These are phyloP conservation scores for Phialophora tarda DNA, from an alignment of 2,329 filamentous ascomycete species.

Conservation along the genomic window DNA sequence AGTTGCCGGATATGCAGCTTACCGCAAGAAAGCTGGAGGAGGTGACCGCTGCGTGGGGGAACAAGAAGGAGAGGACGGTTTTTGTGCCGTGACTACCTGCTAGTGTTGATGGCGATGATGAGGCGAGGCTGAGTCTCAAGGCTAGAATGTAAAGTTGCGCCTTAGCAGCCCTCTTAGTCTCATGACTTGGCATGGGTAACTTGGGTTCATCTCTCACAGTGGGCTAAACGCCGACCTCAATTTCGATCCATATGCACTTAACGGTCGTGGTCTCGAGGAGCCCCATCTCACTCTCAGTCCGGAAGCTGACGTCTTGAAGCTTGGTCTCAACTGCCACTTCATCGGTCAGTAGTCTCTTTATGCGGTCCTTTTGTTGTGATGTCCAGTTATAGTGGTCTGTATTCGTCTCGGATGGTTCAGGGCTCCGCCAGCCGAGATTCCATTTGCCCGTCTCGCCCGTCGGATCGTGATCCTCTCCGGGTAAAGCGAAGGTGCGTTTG, in stretches of 20 bases:
- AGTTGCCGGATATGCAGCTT: constrained; percentile 33
- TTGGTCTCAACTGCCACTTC: constrained; percentile 44
- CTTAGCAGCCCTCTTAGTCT: not conserved
- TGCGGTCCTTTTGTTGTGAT: not conserved
- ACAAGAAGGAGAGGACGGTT: constrained; percentile 41
- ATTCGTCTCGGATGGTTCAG: constrained; percentile 7
- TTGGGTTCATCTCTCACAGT: not conserved
- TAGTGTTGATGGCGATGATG: not conserved
- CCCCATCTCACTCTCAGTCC: constrained; percentile 52
- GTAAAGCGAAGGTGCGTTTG: constrained; percentile 27
- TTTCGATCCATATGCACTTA: constrained; percentile 44
- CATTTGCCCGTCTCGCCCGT: constrained; percentile 39
- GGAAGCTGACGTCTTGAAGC: constrained; percentile 49
- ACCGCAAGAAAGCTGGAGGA: constrained; percentile 36
- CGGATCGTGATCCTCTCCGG: constrained; percentile 34
- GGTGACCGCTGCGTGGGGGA: constrained; percentile 41
- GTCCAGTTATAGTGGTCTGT: constrained; percentile 1
- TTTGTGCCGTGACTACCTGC: constrained; percentile 35
- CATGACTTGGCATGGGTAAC: not conserved
- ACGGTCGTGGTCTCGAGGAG: constrained; percentile 51
- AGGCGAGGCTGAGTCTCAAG: not conserved
- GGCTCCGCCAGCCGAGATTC: constrained; percentile 44
- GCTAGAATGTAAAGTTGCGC: not conserved
- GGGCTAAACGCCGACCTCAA: constrained; percentile 41
- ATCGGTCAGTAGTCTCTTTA: constrained; percentile 34